Evolutionary conservation across 1,284 basidiomycete species (phyloP).

Genomic region (Trametes sp.): DNA sequence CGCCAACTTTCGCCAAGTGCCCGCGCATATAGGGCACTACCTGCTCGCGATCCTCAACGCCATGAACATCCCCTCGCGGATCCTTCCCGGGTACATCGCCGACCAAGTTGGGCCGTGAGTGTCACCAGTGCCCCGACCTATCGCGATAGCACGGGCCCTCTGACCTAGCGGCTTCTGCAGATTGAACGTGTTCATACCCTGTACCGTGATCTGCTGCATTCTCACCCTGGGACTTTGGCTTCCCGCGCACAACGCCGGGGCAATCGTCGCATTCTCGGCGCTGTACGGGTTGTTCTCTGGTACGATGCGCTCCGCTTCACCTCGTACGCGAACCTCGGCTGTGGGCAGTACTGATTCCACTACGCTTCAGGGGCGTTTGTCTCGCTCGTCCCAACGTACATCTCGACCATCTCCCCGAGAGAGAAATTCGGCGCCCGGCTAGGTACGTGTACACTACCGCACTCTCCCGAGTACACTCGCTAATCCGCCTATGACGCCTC

Average conservation of each 20-base stretch:
- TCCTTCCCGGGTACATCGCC: constrained; percentile 65
- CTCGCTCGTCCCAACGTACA: constrained; percentile 28
- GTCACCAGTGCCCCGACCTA: not conserved
- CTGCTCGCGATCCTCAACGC: constrained; percentile 69
- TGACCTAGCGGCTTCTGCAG: constrained; percentile 32
- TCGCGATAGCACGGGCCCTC: not conserved
- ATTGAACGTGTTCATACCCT: constrained; percentile 64
- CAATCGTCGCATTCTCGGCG: constrained; percentile 57
- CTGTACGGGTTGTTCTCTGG: constrained; percentile 59
- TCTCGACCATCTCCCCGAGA: constrained; percentile 27
- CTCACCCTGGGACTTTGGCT: constrained; percentile 63
- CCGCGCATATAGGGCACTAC: constrained; percentile 51
- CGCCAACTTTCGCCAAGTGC: constrained; percentile 45
- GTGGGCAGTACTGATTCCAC: not conserved
- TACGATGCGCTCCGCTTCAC: not conserved
- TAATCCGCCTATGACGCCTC: not conserved
- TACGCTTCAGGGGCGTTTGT: constrained; percentile 16
- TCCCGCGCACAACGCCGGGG: constrained; percentile 46
- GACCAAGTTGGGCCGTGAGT: constrained; percentile 58
- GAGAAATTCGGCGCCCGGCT: constrained; percentile 28
- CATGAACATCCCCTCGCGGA: constrained; percentile 61
- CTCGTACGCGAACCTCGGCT: too few species aligned
- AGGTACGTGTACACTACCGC: constrained; percentile 10
- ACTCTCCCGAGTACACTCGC: not conserved
- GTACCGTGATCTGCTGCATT: constrained; percentile 62